Base-by-base conservation (phyloP, 768 basidiomycete genomes). In the Leccinum uliginosum region DNA sequence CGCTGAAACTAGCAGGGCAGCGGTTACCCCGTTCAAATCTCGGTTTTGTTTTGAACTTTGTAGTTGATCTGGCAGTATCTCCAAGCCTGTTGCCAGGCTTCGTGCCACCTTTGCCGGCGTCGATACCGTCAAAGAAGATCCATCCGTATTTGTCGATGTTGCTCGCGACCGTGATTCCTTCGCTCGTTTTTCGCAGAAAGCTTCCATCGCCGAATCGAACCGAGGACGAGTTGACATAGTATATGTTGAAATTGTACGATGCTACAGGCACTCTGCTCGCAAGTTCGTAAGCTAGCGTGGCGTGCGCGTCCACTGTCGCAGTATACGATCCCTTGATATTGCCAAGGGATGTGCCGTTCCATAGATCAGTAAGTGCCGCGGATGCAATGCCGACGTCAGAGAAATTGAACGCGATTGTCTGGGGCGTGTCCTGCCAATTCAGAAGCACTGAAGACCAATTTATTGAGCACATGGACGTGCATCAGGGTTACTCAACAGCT, bases 281-380 rank as follows among this genome's bases (percentile, higher is more conserved):
- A 17, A 62, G 55, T 23, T 45, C 30, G 21, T 56, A 59, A 2
- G 59, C 19, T 24, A 59, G 21, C 3, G 53, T 45, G 1, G 58
- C 53, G 19, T 59, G 58, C 15, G 58, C 58, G 11, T 44, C 50
- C 10, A 48, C 40, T 3, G 30, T 7, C 6, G 46, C 32, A 8
- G 53, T 46, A 32, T 34, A 21, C 17, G 40, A 48, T 3, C 3
- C 8, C 9, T 32, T 3, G 5, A 46, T 35, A 19, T 11, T 50
- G 17, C 55, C 55, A 6, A 57, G 44, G 26, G 21, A 21, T 11
- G 29, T 21, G 2, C 43, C 46, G 3, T 53, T 54, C 55, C 61
- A 62, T 7, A 60, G 21, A 24, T 62, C 55, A 0, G 38, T 44
- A 32, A 62, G 4, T 9, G 54, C 35, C 3, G 61, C 61, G 1